Evolutionary conservation across 2,329 filamentous ascomycete species (phyloP), one percentile per base, ranked within the genome.

Genomic region (Colletotrichum lentis): DNA sequence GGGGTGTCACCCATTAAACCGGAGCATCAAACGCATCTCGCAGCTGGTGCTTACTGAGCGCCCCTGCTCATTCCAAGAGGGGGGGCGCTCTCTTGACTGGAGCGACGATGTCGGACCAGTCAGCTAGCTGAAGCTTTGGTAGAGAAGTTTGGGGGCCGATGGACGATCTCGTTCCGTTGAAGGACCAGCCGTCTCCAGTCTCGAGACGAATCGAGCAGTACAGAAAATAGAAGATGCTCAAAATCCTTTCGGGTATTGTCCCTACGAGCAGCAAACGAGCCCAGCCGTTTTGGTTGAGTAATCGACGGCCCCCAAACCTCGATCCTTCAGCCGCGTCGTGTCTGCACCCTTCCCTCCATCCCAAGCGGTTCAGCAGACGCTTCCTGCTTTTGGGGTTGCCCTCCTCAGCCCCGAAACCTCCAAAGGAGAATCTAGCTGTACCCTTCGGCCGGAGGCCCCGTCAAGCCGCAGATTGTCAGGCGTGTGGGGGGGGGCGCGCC

Each of bases 21-120:
- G 54, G 46, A 27, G 37, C 46, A n/a, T 37, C 18, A 11, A 31
- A 35, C 18, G 44, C 35, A 52, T 27, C 20, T 60, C 46, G 31
- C 57, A 20, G 14, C n/a, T 1, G 37, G 44, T 64, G 62, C 62
- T 64, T 64, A 64, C 62, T 64, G 62, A 64, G 62, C 54, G 54
- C 44, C 52, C 35, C 31, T 8, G 12, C 18, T 52, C 35, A 16
- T 41, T n/a, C 43, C 12, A 22, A 39, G 8, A 37, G 16, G 27
- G 14, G 8, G 6, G 24, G 24, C 4, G 2, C 3, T 18, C 11
- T 5, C 24, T 44, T n/a, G 6, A 18, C 3, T 41, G n/a, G 37
- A 46, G 27, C 24, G 22, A 50, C 31, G n/a, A 54, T 22, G n/a
- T 39, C 50, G 50, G 16, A 20, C 52, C 37, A 16, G 22, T 52